Evolutionary conservation across 345 rosid species (phyloP), one percentile per base, ranked within the genome.

Genomic region (Lepidium sativum): DNA sequence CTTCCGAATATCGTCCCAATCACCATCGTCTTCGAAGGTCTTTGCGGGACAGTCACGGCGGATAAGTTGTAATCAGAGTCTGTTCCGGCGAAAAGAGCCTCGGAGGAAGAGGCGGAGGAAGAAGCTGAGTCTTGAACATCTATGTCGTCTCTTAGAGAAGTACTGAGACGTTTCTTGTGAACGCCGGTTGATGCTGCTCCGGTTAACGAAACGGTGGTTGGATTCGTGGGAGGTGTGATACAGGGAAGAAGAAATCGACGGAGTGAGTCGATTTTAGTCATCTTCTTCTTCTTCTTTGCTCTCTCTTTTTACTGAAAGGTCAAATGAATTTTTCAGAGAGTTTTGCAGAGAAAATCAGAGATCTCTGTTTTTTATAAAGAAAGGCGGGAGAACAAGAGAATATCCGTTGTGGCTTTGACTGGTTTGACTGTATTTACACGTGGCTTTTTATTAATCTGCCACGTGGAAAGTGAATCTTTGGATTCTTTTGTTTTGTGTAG

Each of bases 21-120:
- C 29, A 81, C 95, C 91, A 89, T 85, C 14, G 96, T 79, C 80
- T 79, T 87, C 25, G 95, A 89, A 4, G 81, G 91, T 34, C 92
- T 84, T 20, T 48, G 77, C 25, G 77, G 73, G 3, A 17, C 72
- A 2, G 72, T 44, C 0, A 82, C 73, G 1, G 81, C 64, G 6
- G 70, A 73, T 0, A 70, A 6, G 12, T 35, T 54, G 31, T 74
- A 8, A 16, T 44, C n/a, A 0, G 69, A 42, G 38, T 18, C 54
- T 10, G 40, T 21, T 38, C 59, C n/a, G 12, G 39, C 21, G 64
- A 67, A 8, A 11, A 43, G 54, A 25, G 73, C 61, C 14, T 69
- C 56, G 23, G 63, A 17, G 75, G 72, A 54, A 4, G 84, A 71
- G 74, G 71, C 68, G 52, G 58, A 23, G 13, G 82, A 67, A 54